Conservation (phyloP, 1,284 basidiomycete genomes). For the Hemileia vastatrix region DNA sequence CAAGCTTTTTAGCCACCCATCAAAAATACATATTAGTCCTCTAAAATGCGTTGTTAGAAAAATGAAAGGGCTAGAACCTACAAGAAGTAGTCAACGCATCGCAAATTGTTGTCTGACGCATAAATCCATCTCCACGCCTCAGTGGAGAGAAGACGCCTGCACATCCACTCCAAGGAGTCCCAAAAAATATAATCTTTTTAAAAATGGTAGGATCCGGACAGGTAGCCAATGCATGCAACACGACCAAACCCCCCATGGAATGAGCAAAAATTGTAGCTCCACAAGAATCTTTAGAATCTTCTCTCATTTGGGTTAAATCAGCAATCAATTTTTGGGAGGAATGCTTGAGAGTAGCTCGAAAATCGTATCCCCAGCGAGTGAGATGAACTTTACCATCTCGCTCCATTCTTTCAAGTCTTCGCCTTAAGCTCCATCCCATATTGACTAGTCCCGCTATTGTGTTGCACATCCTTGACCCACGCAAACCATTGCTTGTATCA, state of each 20-base stretch:
- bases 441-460: neutral
- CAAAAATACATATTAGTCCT: neutral
- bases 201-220: slow-evolving; percentile 39
- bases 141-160: slow-evolving; percentile 44
- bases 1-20: slow-evolving; percentile 23
- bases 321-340: neutral
- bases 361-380: neutral
- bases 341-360: neutral
- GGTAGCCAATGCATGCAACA: slow-evolving; percentile 38
- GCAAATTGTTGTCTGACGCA: neutral
- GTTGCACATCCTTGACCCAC: neutral
- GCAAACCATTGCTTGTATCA: neutral
- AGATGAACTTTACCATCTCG: neutral
- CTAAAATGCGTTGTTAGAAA: neutral
- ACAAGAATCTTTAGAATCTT: slow-evolving; percentile 23
- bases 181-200: slow-evolving; percentile 39
- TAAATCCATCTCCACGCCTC: slow-evolving; percentile 38
- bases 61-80: neutral
- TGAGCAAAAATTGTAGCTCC: slow-evolving; percentile 44
- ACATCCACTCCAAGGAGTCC: slow-evolving; percentile 40
- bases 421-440: neutral
- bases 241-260: slow-evolving; percentile 45
- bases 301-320: neutral
- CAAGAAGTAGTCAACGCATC: neutral
- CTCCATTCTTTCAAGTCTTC: neutral